Conservation (phyloP, 2,329 filamentous ascomycete species). For the Cladosporium sp. region DNA sequence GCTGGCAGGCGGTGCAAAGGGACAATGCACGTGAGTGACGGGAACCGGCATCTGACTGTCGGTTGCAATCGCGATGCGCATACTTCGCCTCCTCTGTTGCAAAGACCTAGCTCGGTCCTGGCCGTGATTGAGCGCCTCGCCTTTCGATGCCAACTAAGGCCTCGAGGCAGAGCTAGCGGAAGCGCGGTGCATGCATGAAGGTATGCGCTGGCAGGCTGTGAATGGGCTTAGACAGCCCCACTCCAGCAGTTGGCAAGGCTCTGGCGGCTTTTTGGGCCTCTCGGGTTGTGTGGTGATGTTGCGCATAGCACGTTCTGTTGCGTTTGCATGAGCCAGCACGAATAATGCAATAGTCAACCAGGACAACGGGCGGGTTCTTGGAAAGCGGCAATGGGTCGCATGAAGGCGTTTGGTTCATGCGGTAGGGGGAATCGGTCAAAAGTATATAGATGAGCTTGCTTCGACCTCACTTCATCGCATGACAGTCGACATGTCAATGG, state of each 20-base stretch:
- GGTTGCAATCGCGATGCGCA: neutral
- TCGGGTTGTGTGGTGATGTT: neutral
- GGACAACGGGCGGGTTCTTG: neutral
- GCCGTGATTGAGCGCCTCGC: neutral
- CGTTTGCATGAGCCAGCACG: slow-evolving; percentile 1
- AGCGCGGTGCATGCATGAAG: neutral
- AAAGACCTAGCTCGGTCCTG: neutral
- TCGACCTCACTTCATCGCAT: neutral
- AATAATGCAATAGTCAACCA: neutral
- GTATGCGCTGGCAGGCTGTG: neutral
- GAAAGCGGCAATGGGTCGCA: too few species aligned
- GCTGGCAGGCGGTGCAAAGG: neutral
- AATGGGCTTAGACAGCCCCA: neutral
- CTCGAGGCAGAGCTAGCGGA: neutral
- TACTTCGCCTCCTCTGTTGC: neutral
- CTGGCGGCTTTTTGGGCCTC: neutral
- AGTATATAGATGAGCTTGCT: slow-evolving; percentile 2
- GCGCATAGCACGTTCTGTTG: neutral
- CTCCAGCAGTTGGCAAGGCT: neutral
- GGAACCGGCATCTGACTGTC: neutral
- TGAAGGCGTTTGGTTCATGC: too few species aligned
- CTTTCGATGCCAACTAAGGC: neutral
- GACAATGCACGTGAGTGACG: neutral
- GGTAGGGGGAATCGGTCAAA: neutral
- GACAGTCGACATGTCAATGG: neutral